Evolutionary conservation across 495 filamentous ascomycete genomes (phyloP), one percentile per base, ranked within the genome.

Genomic region (Aspergillus asperescens): DNA sequence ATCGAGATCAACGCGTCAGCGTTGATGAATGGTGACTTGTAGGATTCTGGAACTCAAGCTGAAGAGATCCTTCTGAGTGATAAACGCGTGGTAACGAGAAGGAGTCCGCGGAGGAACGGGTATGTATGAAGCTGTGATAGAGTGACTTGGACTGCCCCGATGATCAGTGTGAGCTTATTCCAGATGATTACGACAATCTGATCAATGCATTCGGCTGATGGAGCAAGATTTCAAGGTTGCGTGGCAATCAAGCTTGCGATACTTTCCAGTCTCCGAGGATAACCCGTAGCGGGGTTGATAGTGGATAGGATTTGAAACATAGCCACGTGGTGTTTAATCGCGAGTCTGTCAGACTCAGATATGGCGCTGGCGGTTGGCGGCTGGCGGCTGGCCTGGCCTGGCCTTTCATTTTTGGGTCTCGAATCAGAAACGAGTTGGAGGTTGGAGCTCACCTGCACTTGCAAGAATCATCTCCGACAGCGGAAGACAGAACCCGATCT

Each of bases 131-230:
- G 39, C 39, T 24, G 12, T 15, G 34, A n/a, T n/a, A 9, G 31
- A n/a, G 7, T 37, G 20, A 15, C 19, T 4, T 5, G 4, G 3
- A 12, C 8, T 10, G 13, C 2, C 4, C 27, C n/a, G 5, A 13
- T 34, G 38, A 42, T 41, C 48, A 15, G 23, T 25, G 23, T 38
- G 38, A 51, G 48, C 37, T 51, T 51, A 42, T 51, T 51, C 24
- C 16, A 13, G 27, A 16, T 42, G 34, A 51, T 42, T 51, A 51
- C 39, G 39, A 24, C 20, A 15, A 20, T 12, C 39, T 41, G 24
- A 24, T 41, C 18, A 40, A n/a, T 16, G 5, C 3, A 35, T n/a
- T n/a, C n/a, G n/a, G n/a, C n/a, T n/a, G n/a, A n/a, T n/a, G n/a
- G n/a, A n/a, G n/a, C n/a, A n/a, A n/a, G n/a, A n/a, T n/a, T n/a